Conservation (phyloP, 1,284 basidiomycete species). For the Microbotryum lychnidis-dioicae region DNA sequence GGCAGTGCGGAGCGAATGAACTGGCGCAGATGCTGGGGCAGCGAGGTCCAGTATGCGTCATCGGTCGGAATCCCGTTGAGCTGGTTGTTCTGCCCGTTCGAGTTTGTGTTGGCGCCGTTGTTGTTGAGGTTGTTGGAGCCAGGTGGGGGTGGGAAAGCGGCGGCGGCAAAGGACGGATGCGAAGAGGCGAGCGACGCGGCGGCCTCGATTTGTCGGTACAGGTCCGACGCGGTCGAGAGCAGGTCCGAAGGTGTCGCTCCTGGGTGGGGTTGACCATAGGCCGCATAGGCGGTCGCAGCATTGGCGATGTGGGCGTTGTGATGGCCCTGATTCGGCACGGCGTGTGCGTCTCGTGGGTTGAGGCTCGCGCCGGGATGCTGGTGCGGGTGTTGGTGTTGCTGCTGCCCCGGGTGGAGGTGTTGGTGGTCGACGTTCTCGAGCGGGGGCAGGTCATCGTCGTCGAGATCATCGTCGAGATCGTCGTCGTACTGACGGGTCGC, state of each 20-base stretch:
- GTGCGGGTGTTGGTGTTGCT: not conserved
- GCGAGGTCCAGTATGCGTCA: constrained; percentile 52
- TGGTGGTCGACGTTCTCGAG: constrained; percentile 10
- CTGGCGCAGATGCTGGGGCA: constrained; percentile 50
- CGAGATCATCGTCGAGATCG: not conserved
- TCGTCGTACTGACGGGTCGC: not conserved
- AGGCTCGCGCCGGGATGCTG: not conserved
- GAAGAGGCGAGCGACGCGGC: constrained; percentile 38
- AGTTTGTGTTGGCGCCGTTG: constrained; percentile 1
- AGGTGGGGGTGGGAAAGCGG: constrained; percentile 20
- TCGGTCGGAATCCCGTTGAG: constrained; percentile 38
- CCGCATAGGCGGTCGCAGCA: not conserved
- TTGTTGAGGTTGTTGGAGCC: not conserved
- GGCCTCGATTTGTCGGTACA: constrained; percentile 52
- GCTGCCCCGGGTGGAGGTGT: not conserved
- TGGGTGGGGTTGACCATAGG: constrained; percentile 6
- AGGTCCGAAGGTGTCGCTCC: constrained; percentile 42
- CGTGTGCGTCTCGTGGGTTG: not conserved
- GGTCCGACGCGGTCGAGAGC: constrained; percentile 50
- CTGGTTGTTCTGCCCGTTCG: not conserved
- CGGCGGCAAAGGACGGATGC: constrained; percentile 27
- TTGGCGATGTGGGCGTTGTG: not conserved
- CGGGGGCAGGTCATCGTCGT: constrained; percentile 13
- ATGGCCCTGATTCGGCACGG: not conserved
- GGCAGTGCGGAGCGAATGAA: constrained; percentile 52